Evolutionary conservation across 768 basidiomycete genomes (phyloP).

Genomic region (Lentinula guzmanii): DNA sequence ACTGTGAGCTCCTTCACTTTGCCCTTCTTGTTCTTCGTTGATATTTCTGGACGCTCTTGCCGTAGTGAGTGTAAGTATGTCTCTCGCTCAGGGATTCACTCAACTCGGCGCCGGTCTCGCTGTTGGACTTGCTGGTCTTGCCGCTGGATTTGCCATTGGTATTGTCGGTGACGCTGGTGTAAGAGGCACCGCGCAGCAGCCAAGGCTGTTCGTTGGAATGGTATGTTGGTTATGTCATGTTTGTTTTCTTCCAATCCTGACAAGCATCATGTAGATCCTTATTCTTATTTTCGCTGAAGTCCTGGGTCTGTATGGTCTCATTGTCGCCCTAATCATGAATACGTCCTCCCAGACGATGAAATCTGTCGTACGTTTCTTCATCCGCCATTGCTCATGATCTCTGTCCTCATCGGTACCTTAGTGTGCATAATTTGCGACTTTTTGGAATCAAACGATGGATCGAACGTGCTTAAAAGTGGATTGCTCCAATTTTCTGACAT

Average conservation of each 20-base stretch:
- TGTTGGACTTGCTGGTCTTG: conserved; percentile 90
- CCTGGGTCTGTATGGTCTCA: conserved; percentile 88
- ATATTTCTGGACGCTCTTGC: not conserved
- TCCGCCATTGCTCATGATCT: too few relatives aligned
- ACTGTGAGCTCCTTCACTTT: conserved; percentile 50
- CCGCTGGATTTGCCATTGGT: conserved; percentile 96
- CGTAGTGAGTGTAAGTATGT: conserved; percentile 69
- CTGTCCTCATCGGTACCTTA: not conserved
- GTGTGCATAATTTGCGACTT: not conserved
- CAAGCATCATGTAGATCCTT: conserved; percentile 54
- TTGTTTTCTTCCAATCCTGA: not conserved
- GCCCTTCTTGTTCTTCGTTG: not conserved
- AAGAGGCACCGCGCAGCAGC: conserved; percentile 95
- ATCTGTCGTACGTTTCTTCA: not conserved
- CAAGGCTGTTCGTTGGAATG: conserved; percentile 92
- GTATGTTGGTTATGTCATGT: conserved; percentile 28
- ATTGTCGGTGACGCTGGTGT: conserved; percentile 99
- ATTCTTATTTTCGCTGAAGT: conserved; percentile 99
- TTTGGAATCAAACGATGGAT: not conserved
- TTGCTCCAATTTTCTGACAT: not conserved
- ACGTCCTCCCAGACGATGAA: conserved; percentile 48
- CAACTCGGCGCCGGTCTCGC: conserved; percentile 92
- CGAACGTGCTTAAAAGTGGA: not conserved
- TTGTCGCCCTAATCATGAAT: conserved; percentile 96
- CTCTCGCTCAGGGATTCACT: conserved; percentile 89